phyloP scores from a whole-genome alignment of 2,329 filamentous ascomycete genomes.

The Coniochaeta hoffmannii region DNA sequence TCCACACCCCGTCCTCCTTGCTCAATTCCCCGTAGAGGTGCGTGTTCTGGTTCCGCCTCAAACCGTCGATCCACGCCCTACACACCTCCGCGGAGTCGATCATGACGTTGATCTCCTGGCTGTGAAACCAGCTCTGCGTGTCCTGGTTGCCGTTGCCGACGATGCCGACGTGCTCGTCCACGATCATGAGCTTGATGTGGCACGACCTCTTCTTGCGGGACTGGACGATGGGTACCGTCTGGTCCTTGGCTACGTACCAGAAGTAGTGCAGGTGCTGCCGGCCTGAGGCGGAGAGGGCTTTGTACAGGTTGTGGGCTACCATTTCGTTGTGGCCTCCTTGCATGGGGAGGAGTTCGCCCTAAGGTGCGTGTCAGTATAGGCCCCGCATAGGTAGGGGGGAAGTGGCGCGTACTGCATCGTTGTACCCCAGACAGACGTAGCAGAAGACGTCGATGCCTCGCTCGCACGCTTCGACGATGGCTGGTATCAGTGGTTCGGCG shows the following conservation, averaged over 20 bases:
- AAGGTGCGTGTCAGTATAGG: not conserved
- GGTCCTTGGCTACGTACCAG: constrained; percentile 70
- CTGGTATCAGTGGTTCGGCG: constrained; percentile 57
- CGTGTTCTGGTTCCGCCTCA: constrained; percentile 54
- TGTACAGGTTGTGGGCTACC: constrained; percentile 53
- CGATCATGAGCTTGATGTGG: constrained; percentile 72
- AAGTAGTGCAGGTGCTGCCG: constrained; percentile 49
- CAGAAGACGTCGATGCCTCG: constrained; percentile 61
- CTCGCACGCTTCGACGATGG: constrained; percentile 56
- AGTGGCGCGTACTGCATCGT: constrained; percentile 47
- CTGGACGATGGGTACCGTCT: constrained; percentile 59
- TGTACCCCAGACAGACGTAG: constrained; percentile 73
- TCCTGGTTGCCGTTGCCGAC: constrained; percentile 75
- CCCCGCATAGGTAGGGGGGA: not conserved
- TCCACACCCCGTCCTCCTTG: constrained; percentile 53
- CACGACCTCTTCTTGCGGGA: constrained; percentile 59
- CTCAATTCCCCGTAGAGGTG: constrained; percentile 46
- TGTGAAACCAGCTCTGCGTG: constrained; percentile 73
- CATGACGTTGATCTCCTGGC: constrained; percentile 71
- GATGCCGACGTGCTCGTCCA: constrained; percentile 60
- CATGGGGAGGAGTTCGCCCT: constrained; percentile 66
- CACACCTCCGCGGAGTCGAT: constrained; percentile 59
- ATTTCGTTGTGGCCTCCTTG: constrained; percentile 74
- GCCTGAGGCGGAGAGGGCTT: constrained; percentile 39
- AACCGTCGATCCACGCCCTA: constrained; percentile 49